Evolutionary conservation across 2,329 filamentous ascomycete genomes (phyloP), one percentile per base, ranked within the genome.

Genomic region (Pseudovirgaria hyperparasitica): DNA sequence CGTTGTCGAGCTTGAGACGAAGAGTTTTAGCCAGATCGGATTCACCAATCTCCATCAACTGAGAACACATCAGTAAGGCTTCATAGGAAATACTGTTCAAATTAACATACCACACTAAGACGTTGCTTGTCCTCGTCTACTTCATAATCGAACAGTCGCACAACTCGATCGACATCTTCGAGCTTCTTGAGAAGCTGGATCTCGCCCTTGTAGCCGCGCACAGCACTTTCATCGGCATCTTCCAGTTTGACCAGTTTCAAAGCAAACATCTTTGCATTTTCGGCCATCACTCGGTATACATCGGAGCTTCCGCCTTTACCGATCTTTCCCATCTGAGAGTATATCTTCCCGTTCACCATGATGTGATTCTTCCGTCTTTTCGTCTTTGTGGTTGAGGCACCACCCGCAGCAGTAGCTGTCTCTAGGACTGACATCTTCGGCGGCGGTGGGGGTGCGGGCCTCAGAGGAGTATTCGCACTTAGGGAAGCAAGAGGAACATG

Each of bases 391-490:
- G 80, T 76, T 4, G 80, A 74, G 15, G 84, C 81, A 9, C 86
- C 86, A 4, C 80, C 84, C 8, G 76, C 76, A 2, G 79, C 73
- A 2, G 87, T 94, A 2, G 85, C 87, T 3, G 86, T 78, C 39
- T 96, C 85, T n/a, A 94, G 60, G 6, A 93, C 79, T 2, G 82
- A 90, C 87, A 96, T 96, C 54, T 94, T 96, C 1, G 90, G 87
- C 6, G 85, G 85, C 3, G 87, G 87, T 11, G 77, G 52, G 6
- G 77, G 78, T 2, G 82, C 82, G 13, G 79, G 69, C 39, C 85
- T 67, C 43, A 73, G 79, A 8, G 85, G 85, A 4, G 84, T 93
- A 43, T 78, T 78, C 31, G 62, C 67, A 41, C 65, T 72, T 34
- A 69, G 60, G 5, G 57, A 51, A 9, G 63, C 63, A 6, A 77